These are phyloP conservation scores for Syncephalastrum contaminatum DNA, from an alignment of 371 early-diverging fungal genomes.

Conservation along the genomic window DNA sequence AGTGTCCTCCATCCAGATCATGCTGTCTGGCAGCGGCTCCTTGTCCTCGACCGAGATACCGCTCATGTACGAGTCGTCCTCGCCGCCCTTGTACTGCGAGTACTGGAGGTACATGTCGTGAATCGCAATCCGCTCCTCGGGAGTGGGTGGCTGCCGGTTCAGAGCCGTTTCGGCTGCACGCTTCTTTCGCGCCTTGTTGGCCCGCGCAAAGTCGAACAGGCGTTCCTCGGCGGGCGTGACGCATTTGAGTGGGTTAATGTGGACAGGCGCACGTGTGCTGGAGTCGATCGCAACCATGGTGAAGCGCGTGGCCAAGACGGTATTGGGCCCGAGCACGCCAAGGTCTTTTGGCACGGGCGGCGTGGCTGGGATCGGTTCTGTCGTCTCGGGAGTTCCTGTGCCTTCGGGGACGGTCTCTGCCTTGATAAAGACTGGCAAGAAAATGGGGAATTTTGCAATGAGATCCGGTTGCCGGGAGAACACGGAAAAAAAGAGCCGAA, in stretches of 20 bases:
- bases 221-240: slow-evolving; percentile 73
- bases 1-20: slow-evolving; percentile 84
- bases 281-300: slow-evolving; percentile 92
- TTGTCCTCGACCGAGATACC: slow-evolving; percentile 11
- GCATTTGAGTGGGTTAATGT: slow-evolving; percentile 73
- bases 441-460: not conserved
- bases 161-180: slow-evolving; percentile 56
- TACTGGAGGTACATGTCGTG: slow-evolving; percentile 80
- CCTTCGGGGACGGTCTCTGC: slow-evolving; percentile 14
- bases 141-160: slow-evolving; percentile 72
- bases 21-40: slow-evolving; percentile 26
- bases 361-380: slow-evolving; percentile 2
- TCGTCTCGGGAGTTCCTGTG: not conserved
- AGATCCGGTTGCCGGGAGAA: no score
- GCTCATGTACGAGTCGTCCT: slow-evolving; percentile 4
- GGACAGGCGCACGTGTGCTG: slow-evolving; percentile 65
- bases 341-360: not conserved
- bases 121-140: slow-evolving; percentile 78
- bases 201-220: slow-evolving; percentile 74
- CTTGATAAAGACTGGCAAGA: slow-evolving; percentile 13
- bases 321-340: slow-evolving; percentile 35
- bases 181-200: slow-evolving; percentile 68
- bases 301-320: slow-evolving; percentile 78
- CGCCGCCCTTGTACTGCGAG: slow-evolving; percentile 17
- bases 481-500: no score